phyloP scores from a whole-genome alignment of 2,329 filamentous ascomycete species.

The Fusarium secorum region DNA sequence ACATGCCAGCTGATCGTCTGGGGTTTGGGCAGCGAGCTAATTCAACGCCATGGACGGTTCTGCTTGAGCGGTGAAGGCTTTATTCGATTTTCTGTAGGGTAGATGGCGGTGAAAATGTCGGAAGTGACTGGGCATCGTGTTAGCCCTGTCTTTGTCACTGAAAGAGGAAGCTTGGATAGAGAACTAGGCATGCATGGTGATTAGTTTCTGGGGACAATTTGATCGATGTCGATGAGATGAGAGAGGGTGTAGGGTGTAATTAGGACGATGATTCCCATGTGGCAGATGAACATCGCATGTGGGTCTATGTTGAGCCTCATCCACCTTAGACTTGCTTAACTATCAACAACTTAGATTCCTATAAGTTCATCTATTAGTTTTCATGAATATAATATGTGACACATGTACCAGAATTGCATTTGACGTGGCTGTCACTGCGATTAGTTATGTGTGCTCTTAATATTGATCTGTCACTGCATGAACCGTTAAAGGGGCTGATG shows the following conservation, averaged over 20 bases:
- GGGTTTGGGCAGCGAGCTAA: slow-evolving; percentile 38
- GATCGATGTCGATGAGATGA: background rate
- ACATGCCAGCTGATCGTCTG: slow-evolving; percentile 38
- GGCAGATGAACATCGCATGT: background rate
- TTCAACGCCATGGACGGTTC: slow-evolving; percentile 23
- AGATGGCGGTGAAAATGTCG: slow-evolving; percentile 38
- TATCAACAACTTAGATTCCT: background rate
- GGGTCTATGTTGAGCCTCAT: slow-evolving; percentile 25
- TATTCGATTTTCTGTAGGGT: slow-evolving; percentile 34
- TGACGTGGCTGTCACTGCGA: background rate
- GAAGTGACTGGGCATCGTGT: slow-evolving; percentile 9
- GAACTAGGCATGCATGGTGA: background rate
- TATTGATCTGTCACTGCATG: background rate
- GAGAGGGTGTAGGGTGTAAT: background rate
- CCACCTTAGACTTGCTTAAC: background rate
- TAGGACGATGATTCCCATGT: background rate
- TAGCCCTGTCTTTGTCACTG: slow-evolving; percentile 17
- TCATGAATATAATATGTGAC: background rate
- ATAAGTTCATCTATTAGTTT: background rate
- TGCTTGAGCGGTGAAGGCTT: slow-evolving; percentile 39
- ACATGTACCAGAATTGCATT: no score
- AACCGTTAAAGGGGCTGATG: background rate
- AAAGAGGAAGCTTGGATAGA: slow-evolving; percentile 10
- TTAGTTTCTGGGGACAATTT: background rate
- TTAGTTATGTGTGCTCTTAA: background rate